Conservation (phyloP, 805 yeast species). For the Spathaspora gorwiae region DNA sequence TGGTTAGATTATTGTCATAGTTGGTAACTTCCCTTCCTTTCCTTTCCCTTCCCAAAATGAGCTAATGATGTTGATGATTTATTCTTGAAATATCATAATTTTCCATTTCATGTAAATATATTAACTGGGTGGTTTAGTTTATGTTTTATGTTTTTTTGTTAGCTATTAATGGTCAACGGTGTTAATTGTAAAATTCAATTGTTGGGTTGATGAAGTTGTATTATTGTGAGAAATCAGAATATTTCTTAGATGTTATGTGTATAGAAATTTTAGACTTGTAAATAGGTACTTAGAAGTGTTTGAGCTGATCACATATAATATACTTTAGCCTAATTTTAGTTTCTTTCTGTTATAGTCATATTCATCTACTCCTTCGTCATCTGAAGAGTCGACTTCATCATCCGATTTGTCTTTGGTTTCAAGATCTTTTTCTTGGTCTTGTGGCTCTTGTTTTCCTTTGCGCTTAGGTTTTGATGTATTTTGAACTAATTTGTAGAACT, state of each 20-base stretch:
- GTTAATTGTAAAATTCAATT: background rate
- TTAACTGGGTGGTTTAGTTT: background rate
- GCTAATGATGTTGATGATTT: too few species aligned
- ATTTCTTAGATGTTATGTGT: background rate
- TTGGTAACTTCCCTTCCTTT: background rate
- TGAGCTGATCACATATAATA: background rate
- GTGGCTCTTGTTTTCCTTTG: background rate
- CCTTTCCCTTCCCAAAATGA: background rate
- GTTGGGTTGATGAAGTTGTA: background rate
- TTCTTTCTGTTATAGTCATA: background rate
- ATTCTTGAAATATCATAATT: background rate
- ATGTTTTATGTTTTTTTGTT: background rate
- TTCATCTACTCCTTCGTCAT: background rate
- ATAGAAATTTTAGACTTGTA: background rate
- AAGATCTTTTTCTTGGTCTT: background rate
- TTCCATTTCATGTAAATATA: constrained; percentile 1
- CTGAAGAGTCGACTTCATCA: constrained; percentile 3
- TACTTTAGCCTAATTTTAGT: background rate
- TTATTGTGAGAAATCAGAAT: too few species aligned
- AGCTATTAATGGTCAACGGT: background rate
- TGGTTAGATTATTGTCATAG: constrained; percentile 31
- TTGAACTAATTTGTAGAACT: constrained; percentile 40
- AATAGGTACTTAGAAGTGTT: background rate
- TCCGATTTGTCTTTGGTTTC: constrained; percentile 1
- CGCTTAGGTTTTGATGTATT: constrained; percentile 17